Evolutionary conservation across 345 rosid species (phyloP), one percentile per base, ranked within the genome.

Genomic region (Gossypium rotundifolium): DNA sequence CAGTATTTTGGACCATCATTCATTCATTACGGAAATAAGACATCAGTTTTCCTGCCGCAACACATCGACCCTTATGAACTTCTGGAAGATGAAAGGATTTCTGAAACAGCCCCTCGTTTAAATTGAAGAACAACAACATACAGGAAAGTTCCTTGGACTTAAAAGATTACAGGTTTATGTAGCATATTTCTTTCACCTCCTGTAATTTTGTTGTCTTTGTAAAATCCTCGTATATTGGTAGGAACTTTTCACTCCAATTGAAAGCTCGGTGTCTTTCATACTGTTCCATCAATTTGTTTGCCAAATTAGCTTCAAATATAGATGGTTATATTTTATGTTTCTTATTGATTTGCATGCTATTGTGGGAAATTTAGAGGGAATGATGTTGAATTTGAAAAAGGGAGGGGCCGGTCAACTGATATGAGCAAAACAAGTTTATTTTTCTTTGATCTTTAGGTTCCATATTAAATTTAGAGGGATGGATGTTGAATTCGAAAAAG

Each of bases 1-100:
- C 88, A 95, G 97, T 91, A 83, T 80, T 91, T 90, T 64, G 98
- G 99, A 75, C 53, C 88, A 13, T 74, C 82, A 63, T 95, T 95
- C 49, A 73, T 95, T 42, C 99, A 91, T 14, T 93, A 88, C 2
- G 97, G 75, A 60, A 86, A 79, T 78, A 17, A 78, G 4, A 67
- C 66, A 9, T 69, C 84, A 0, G 23, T 73, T 22, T 81, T 91
- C 2, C 82, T 87, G 2, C 94, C 94, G 9, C 89, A 72, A 25
- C 84, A 88, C 55, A 72, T 85, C 2, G 94, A 84, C 83, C 99
- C 98, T 3, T 93, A 88, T 68, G 75, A 83, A 17, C 90, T 95
- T 4, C 80, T 90, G 78, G 90, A 92, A 78, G 99, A 92, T 57
- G 90, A 91, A 86, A 88, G 94, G 77, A 89, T 91, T 25, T 89